A percentile compares a stretch with the other conserved stretches of the same genome.
These are phyloP conservation scores for Fusarium sp. DNA, from an alignment of 2,329 filamentous ascomycete genomes.

Conservation along the genomic window DNA sequence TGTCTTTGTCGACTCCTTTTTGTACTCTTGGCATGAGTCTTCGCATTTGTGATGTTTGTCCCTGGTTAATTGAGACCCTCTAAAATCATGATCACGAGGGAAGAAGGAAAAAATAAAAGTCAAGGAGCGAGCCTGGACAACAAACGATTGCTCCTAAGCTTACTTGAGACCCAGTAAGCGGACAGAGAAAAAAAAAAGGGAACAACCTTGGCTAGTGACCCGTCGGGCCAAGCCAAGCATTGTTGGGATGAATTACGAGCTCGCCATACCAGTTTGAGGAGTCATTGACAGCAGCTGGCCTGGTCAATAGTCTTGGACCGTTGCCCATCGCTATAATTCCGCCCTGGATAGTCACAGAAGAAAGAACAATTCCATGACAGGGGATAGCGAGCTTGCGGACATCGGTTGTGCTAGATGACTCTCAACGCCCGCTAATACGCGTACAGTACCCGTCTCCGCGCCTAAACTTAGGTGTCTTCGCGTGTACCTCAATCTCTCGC, in stretches of 20 bases:
- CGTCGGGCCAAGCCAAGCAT: constrained; percentile 29
- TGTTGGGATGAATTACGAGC: constrained; percentile 20
- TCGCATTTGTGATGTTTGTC: constrained; percentile 24
- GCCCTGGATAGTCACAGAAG: constrained; percentile 41
- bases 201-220: constrained; percentile 31
- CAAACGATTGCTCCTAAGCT: constrained; percentile 24
- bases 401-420: constrained; percentile 2
- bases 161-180: constrained; percentile 23
- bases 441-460: constrained; percentile 23
- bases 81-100: constrained; percentile 34
- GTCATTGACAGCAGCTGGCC: constrained; percentile 32
- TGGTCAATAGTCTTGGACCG: constrained; percentile 21
- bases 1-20: constrained; percentile 25
- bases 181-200: constrained; percentile 29
- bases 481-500: constrained; percentile 34
- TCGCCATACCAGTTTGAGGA: constrained; percentile 30
- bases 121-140: constrained; percentile 20
- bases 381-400: constrained; percentile 22
- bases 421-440: constrained; percentile 31
- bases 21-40: constrained; percentile 24
- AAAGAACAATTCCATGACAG: constrained; percentile 52
- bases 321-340: constrained; percentile 29
- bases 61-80: constrained; percentile 23
- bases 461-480: constrained; percentile 9
- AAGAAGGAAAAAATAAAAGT: constrained; percentile 19